phyloP scores from a whole-genome alignment of 2,329 filamentous ascomycete genomes.

The Truncatella angustata region DNA sequence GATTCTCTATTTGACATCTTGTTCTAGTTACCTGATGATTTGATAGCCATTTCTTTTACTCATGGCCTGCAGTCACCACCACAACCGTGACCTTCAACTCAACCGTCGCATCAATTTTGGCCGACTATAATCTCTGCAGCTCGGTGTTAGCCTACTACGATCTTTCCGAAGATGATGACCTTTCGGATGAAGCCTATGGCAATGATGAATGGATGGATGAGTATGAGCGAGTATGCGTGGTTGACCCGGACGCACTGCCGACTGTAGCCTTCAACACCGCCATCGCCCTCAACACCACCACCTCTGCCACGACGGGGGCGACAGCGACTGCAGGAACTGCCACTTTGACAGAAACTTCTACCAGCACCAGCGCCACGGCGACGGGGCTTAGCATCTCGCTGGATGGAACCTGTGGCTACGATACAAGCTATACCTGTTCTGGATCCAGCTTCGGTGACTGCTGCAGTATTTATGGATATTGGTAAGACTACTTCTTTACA shows the following conservation, averaged over 20 bases:
- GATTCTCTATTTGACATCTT: background rate
- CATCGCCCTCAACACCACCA: background rate
- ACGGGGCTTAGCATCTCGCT: background rate
- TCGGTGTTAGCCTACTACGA: background rate
- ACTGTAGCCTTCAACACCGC: background rate
- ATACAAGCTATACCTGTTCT: background rate
- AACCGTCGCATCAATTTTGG: background rate
- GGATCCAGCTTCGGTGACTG: background rate
- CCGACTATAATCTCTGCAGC: background rate
- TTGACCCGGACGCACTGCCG: background rate
- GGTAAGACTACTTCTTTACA: background rate
- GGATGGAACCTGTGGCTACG: background rate
- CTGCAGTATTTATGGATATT: slow-evolving; percentile 1
- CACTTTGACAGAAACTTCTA: background rate
- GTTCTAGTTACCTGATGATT: background rate
- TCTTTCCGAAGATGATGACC: background rate
- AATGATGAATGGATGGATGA: background rate
- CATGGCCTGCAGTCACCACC: background rate
- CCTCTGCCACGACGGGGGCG: background rate
- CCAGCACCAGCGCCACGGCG: background rate
- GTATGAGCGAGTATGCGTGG: background rate
- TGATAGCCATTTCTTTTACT: background rate
- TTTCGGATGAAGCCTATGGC: background rate
- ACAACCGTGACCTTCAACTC: background rate
- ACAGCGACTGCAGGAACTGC: background rate